Base-by-base conservation (phyloP, 2,329 filamentous ascomycete species). In the Pyricularia pennisetigena region DNA sequence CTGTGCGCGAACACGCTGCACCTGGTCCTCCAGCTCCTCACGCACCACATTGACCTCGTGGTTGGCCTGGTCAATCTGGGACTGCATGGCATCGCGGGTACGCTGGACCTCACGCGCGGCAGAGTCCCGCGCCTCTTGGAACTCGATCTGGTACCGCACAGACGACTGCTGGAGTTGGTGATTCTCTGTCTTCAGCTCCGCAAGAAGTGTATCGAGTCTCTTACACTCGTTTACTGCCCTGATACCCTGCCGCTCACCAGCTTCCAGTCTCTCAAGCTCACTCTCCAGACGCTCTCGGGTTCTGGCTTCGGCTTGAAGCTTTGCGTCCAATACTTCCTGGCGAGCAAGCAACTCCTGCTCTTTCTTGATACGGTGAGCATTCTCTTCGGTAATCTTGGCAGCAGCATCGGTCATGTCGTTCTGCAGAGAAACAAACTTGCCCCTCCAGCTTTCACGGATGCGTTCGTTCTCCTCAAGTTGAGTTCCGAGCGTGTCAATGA, bases 391-490 rank as follows among this genome's bases (percentile, higher is more conserved):
- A 70, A 97, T 88, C 70, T 97, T 90, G 64, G 88, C 87, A 67
- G 92, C 89, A 65, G 93, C 91, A 68, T 83, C 83, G 35, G 88
- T 86, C 90, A 98, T 94, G 73, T 97, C 93, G 71, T 93, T 87
- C 78, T 98, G 94, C 57, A 99, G 82, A 69, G 88, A 88, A 73
- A 94, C 87, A 74, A 97, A 91, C 78, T 95, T 97, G 76, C 83
- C 83, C 72, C 93, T 90, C 86, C 96, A 94, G 70, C 85, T 88
- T 76, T 97, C 92, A 69, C 93, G 90, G 69, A 96, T 86, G 71
- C 90, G 88, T 74, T 94, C 88, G 74, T 93, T 94, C 79, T 97
- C 94, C 74, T 95, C 89, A 61, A 95, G 86, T 75, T 97, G 93
- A 64, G 86, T 86, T 70, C 89, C 88, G 68, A 97, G 83, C 26